Conservation (phyloP, 2,329 filamentous ascomycete genomes). For the Botrytis sinoallii region DNA sequence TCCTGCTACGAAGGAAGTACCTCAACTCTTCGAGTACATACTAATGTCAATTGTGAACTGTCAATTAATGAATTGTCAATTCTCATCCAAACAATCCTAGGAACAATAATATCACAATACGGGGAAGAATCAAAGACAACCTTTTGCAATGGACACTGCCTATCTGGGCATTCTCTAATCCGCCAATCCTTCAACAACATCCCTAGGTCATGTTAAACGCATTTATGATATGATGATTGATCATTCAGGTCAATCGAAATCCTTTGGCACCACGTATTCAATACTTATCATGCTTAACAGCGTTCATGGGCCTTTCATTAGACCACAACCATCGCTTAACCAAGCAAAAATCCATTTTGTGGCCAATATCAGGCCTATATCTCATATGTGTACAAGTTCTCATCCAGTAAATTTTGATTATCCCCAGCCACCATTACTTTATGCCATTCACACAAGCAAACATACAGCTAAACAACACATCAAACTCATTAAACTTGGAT, state of each 20-base stretch:
- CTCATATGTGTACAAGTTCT: slow-evolving; percentile 12
- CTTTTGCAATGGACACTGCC: not conserved
- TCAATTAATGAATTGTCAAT: too few relatives aligned
- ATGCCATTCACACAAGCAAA: not conserved
- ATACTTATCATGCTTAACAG: slow-evolving; percentile 1
- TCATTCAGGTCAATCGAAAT: not conserved
- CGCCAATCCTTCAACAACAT: not conserved
- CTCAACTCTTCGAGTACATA: not conserved
- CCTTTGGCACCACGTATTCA: slow-evolving; percentile 14
- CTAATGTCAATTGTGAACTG: too few relatives aligned
- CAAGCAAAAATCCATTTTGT: not conserved
- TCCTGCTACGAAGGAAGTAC: not conserved
- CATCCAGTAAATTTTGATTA: not conserved
- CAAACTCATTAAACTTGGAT: not conserved
- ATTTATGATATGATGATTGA: not conserved
- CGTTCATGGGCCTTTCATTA: slow-evolving; percentile 2
- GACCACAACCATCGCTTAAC: slow-evolving; percentile 5
- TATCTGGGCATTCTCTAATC: not conserved
- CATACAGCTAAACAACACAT: not conserved
- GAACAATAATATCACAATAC: not conserved
- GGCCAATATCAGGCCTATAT: not conserved
- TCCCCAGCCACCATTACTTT: not conserved
- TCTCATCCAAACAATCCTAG: not conserved
- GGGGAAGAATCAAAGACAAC: not conserved
- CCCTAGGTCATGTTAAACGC: not conserved